Evolutionary conservation across 495 filamentous ascomycete genomes (phyloP).

Genomic region (Aspergillus heteromorphus): DNA sequence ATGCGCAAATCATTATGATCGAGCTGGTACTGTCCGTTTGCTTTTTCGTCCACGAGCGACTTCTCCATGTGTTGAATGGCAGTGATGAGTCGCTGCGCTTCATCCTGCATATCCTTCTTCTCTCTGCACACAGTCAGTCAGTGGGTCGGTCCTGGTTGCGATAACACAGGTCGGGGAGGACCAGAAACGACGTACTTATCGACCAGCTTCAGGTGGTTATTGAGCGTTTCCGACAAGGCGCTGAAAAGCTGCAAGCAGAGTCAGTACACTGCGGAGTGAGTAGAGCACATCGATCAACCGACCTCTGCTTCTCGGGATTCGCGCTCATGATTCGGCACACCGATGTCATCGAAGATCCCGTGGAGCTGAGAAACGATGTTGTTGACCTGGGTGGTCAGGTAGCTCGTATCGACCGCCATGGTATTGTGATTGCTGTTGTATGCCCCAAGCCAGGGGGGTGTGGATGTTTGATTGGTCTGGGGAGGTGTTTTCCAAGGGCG

Average conservation of each 20-base stretch:
- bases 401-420: slow-evolving; percentile 88
- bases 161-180: background rate
- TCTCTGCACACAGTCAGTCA: slow-evolving; percentile 45
- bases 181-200: slow-evolving; percentile 48
- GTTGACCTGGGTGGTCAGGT: slow-evolving; percentile 87
- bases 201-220: slow-evolving; percentile 76
- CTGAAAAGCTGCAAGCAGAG: slow-evolving; percentile 65
- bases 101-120: slow-evolving; percentile 79
- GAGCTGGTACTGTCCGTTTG: slow-evolving; percentile 53
- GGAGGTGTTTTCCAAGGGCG: background rate
- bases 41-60: slow-evolving; percentile 72
- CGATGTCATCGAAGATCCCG: slow-evolving; percentile 93
- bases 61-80: slow-evolving; percentile 88
- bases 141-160: background rate
- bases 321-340: slow-evolving; percentile 82
- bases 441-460: slow-evolving; percentile 21
- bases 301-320: slow-evolving; percentile 84
- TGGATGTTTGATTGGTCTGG: slow-evolving; percentile 18
- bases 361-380: slow-evolving; percentile 87
- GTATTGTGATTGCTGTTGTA: background rate
- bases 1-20: slow-evolving; percentile 65
- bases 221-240: slow-evolving; percentile 79
- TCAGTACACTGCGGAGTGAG: slow-evolving; percentile 13
- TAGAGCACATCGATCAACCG: slow-evolving; percentile 17
- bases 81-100: slow-evolving; percentile 80